phyloP scores from a whole-genome alignment of 345 rosid species.

The Citrus maxima region DNA sequence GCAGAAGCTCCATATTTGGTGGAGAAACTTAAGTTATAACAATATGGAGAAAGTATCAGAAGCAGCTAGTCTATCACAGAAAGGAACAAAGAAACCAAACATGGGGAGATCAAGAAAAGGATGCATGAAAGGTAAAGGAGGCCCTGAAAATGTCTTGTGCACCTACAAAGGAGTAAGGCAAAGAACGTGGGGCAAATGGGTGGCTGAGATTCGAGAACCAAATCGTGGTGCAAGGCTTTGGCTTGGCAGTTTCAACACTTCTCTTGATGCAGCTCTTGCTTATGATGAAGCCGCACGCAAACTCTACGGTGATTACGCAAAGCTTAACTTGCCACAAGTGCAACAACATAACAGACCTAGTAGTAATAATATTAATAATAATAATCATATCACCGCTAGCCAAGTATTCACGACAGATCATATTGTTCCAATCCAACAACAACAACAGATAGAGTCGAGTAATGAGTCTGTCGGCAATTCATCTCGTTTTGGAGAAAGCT shows the following conservation, averaged over 20 bases:
- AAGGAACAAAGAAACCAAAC: conserved; percentile 24
- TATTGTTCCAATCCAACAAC: not conserved
- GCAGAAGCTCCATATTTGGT: not conserved
- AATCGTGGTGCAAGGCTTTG: conserved; percentile 49
- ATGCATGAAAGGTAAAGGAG: conserved; percentile 71
- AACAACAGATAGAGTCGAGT: not conserved
- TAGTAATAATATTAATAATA: no score
- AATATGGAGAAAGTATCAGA: conserved; percentile 10
- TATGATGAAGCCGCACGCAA: conserved; percentile 53
- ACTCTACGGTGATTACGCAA: conserved; percentile 46
- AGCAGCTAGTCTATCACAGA: not conserved
- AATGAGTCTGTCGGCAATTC: not conserved
- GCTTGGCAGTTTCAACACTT: conserved; percentile 54
- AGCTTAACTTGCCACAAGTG: conserved; percentile 45
- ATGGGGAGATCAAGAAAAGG: conserved; percentile 64
- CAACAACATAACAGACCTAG: conserved; percentile 1
- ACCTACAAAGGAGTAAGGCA: conserved; percentile 53
- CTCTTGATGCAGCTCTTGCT: conserved; percentile 49
- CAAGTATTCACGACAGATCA: not conserved
- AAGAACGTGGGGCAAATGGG: conserved; percentile 69
- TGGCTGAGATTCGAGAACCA: conserved; percentile 58
- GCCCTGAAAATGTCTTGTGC: conserved; percentile 62
- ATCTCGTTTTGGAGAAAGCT: not conserved
- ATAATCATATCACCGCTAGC: not conserved
- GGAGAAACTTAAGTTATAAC: not conserved